phyloP scores from a whole-genome alignment of 2,329 filamentous ascomycete species.

The Fusarium tanahbumbuense region DNA sequence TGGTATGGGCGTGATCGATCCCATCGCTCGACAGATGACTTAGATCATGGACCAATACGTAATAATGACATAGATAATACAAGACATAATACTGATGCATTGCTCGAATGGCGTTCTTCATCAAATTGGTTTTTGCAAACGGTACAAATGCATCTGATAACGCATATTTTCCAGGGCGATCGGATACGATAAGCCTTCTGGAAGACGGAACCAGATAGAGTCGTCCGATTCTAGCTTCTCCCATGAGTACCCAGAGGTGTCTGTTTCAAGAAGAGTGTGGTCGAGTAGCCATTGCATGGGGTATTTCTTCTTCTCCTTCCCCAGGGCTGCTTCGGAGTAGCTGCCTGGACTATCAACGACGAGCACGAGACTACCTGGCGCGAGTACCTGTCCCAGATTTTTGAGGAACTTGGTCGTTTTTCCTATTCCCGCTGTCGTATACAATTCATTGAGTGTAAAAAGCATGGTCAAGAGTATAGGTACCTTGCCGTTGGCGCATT shows the following conservation, averaged over 20 bases:
- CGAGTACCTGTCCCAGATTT: conserved; percentile 69
- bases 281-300: conserved; percentile 95
- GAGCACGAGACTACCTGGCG: conserved; percentile 74
- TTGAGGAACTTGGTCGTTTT: conserved; percentile 83
- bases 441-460: conserved; percentile 97
- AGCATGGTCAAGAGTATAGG: conserved; percentile 79
- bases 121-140: conserved; percentile 46
- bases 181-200: conserved; percentile 76
- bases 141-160: conserved; percentile 90
- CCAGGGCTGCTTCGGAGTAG: conserved; percentile 85
- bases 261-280: conserved; percentile 73
- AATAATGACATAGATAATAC: conserved; percentile 22
- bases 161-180: conserved; percentile 94
- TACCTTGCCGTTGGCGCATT: conserved; percentile 46
- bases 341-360: conserved; percentile 94
- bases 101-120: conserved; percentile 14
- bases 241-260: conserved; percentile 67
- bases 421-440: conserved; percentile 77
- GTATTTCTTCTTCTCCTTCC: conserved; percentile 73
- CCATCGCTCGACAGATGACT: conserved; percentile 24
- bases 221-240: conserved; percentile 80
- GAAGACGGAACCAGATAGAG: conserved; percentile 85
- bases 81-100: conserved; percentile 34
- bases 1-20: conserved; percentile 78
- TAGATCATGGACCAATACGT: conserved; percentile 12